These are phyloP conservation scores for Aureobasidium lini DNA, from an alignment of 2,329 filamentous ascomycete species.

Conservation along the genomic window DNA sequence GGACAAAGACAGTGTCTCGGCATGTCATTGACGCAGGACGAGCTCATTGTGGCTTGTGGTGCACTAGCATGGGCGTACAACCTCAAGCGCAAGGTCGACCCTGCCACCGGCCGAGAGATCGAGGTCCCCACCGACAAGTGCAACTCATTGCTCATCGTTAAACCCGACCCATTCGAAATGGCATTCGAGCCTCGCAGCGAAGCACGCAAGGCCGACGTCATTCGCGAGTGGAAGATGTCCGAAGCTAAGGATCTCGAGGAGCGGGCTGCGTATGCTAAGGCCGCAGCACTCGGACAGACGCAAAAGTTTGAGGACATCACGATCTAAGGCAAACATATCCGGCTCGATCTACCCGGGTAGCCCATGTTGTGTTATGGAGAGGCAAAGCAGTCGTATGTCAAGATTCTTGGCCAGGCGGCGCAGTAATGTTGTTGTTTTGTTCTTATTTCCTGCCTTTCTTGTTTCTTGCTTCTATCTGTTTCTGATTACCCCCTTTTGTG, in stretches of 20 bases:
- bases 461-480: background rate
- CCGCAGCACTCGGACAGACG: conserved; percentile 9
- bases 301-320: background rate
- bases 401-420: background rate
- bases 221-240: conserved; percentile 32
- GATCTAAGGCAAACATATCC: background rate
- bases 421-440: background rate
- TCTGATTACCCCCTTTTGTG: background rate
- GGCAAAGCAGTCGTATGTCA: background rate
- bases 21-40: conserved; percentile 55
- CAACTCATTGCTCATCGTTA: conserved; percentile 51
- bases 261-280: conserved; percentile 26
- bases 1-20: conserved; percentile 57
- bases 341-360: background rate
- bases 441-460: background rate
- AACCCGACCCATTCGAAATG: conserved; percentile 50
- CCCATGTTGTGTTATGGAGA: background rate
- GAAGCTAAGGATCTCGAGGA: conserved; percentile 31
- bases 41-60: conserved; percentile 48
- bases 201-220: conserved; percentile 32
- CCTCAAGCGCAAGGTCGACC: conserved; percentile 42
- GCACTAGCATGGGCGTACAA: conserved; percentile 42
- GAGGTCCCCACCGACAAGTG: conserved; percentile 40
- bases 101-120: conserved; percentile 35
- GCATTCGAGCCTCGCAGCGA: conserved; percentile 45